Evolutionary conservation across 2,329 filamentous ascomycete genomes (phyloP), one percentile per base, ranked within the genome.

Genomic region (Penicillium expansum): DNA sequence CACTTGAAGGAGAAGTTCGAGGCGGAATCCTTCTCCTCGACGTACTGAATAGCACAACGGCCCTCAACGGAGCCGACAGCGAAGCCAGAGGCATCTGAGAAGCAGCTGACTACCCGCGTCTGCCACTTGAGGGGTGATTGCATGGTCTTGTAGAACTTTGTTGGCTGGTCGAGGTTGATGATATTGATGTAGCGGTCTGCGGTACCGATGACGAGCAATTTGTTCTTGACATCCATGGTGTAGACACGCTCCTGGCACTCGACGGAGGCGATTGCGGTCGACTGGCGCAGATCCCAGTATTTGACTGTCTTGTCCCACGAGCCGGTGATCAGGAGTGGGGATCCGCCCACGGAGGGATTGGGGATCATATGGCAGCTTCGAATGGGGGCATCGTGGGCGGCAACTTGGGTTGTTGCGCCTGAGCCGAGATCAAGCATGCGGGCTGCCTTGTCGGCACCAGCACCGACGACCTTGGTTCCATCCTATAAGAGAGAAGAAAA

Each of bases 1-100:
- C 94, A 99, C 78, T 97, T 97, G 86, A 99, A 99, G 41, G 91
- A 96, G 81, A 99, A 99, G 80, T 99, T 97, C 70, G 88, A 89
- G 68, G 87, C 84, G 3, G 89, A 80, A 72, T 99, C 92, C 76
- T 97, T 97, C 42, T 99, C 94, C 69, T 99, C 93, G 35, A 97
- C 91, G 69, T 99, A 97, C 73, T 99, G 94, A 62, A 99, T 99
- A 1, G 94, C 94, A 74, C 94, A 99, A 55, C 94, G 89, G 30
- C 94, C 94, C 74, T 99, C 94, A 68, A 99, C 96, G 71, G 91
- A 96, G 53, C 94, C 94, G 49, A 99, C 90, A 1, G 94, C 94
- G 70, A 96, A 99, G 6, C 94, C 94, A 0, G 86, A 87, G 7
- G 91, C 89, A 72, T 99, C 93, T 14, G 88, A 86, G 74, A 99